Percentiles rank a stretch among this genome's conserved stretches.
Evolutionary conservation across 2,329 filamentous ascomycete species (phyloP).

Genomic region (Fusarium algeriense): DNA sequence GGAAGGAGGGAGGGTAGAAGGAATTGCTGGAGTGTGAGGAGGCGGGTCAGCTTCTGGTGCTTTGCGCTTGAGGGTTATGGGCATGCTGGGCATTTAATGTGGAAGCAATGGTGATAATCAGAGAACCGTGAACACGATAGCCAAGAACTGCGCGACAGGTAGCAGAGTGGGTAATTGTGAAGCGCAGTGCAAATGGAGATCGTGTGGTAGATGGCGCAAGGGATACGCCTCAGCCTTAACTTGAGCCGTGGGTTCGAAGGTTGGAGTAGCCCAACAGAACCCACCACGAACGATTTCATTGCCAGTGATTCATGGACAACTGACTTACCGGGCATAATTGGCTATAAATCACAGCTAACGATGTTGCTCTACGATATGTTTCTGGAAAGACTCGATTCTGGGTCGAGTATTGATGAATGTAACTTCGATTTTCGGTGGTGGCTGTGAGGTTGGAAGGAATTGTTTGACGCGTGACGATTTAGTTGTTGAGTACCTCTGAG

Average conservation of each 20-base stretch:
- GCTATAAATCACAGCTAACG: slow-evolving; percentile 8
- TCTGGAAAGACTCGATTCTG: background rate
- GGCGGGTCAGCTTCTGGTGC: slow-evolving; percentile 53
- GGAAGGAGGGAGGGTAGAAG: slow-evolving; percentile 80
- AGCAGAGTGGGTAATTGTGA: slow-evolving; percentile 9
- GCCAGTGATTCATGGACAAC: slow-evolving; percentile 5
- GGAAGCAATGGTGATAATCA: slow-evolving; percentile 21
- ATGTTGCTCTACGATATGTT: background rate
- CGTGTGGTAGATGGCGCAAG: slow-evolving; percentile 28
- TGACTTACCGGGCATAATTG: slow-evolving; percentile 39
- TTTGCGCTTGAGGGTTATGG: slow-evolving; percentile 53
- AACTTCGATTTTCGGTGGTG: background rate
- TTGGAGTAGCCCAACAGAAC: slow-evolving; percentile 37
- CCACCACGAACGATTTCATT: slow-evolving; percentile 23
- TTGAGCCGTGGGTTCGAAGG: slow-evolving; percentile 17
- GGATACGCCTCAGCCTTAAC: slow-evolving; percentile 32
- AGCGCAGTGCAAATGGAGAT: slow-evolving; percentile 6
- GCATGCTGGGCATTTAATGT: slow-evolving; percentile 43
- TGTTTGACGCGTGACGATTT: slow-evolving; percentile 19
- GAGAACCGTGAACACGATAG: slow-evolving; percentile 4
- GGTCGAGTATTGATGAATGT: background rate
- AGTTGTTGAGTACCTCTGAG: background rate
- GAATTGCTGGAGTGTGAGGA: slow-evolving; percentile 58
- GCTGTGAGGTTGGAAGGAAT: slow-evolving; percentile 7
- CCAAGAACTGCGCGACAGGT: slow-evolving; percentile 4